These are phyloP conservation scores for Zymoseptoria ardabiliae DNA, from an alignment of 2,329 filamentous ascomycete genomes.

Conservation along the genomic window DNA sequence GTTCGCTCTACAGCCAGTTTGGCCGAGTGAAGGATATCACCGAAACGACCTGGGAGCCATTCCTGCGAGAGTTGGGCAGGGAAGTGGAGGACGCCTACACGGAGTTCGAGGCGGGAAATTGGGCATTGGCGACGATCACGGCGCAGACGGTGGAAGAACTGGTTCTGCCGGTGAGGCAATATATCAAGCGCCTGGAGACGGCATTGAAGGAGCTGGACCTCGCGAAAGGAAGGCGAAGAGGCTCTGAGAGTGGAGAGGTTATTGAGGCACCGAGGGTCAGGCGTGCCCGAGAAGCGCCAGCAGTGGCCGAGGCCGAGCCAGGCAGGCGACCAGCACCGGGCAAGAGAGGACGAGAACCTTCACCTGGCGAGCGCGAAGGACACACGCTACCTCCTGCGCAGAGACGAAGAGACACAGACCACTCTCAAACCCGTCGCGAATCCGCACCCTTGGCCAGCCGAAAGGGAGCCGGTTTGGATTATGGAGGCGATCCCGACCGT, in stretches of 20 bases:
- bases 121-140: not conserved
- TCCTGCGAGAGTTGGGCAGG: not conserved
- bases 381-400: not conserved
- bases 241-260: not conserved
- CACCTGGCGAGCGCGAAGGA: not conserved
- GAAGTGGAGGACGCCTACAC: not conserved
- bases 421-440: not conserved
- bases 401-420: not conserved
- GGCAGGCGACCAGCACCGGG: not conserved
- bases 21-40: not conserved
- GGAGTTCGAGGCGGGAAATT: not conserved
- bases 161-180: not conserved
- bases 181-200: not conserved
- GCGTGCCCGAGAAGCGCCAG: not conserved
- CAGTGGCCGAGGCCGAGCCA: not conserved
- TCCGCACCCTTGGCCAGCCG: not conserved
- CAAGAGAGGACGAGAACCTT: not conserved
- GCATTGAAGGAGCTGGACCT: not conserved
- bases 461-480: not conserved
- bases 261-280: not conserved
- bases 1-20: not conserved
- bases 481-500: not conserved
- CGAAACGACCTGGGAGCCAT: not conserved
- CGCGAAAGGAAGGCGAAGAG: not conserved
- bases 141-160: not conserved